These are phyloP conservation scores for Phytophthora cajani DNA, from an alignment of 352 stramenopile genomes.

Conservation along the genomic window DNA sequence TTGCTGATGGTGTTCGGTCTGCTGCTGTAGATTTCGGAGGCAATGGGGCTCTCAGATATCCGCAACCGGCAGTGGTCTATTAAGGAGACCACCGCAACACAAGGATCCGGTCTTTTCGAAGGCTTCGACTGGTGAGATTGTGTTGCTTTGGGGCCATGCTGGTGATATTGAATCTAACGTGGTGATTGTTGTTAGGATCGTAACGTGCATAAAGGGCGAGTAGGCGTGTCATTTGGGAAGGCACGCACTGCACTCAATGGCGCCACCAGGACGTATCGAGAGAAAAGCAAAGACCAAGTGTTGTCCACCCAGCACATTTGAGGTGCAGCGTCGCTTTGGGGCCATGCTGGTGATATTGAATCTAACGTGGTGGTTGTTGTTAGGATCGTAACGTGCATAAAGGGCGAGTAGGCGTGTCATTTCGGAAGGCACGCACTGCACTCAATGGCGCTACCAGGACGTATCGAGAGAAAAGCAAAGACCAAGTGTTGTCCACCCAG, in stretches of 20 bases:
- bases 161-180: slow-evolving; percentile 15
- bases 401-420: slow-evolving; percentile 68
- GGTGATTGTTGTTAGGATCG: slow-evolving; percentile 61
- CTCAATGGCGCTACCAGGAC: slow-evolving; percentile 11
- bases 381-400: slow-evolving; percentile 92
- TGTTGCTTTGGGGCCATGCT: background rate
- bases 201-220: slow-evolving; percentile 91
- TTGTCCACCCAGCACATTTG: slow-evolving; percentile 7
- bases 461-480: background rate
- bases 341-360: background rate
- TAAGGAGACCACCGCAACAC: slow-evolving; percentile 98
- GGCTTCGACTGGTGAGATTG: slow-evolving; percentile 97
- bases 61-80: slow-evolving; percentile 99
- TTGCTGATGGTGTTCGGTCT: slow-evolving; percentile 5
- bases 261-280: slow-evolving; percentile 1
- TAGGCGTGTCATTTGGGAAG: slow-evolving; percentile 33
- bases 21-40: slow-evolving; percentile 94
- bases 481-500: background rate
- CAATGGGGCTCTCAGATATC: slow-evolving; percentile 97
- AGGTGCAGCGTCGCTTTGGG: slow-evolving; percentile 15
- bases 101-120: slow-evolving; percentile 98
- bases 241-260: slow-evolving; percentile 9
- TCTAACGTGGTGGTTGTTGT: slow-evolving; percentile 15
- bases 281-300: background rate
- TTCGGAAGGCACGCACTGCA: slow-evolving; percentile 5